phyloP scores from a whole-genome alignment of 306 rosid genomes.

The Purshia tridentata region DNA sequence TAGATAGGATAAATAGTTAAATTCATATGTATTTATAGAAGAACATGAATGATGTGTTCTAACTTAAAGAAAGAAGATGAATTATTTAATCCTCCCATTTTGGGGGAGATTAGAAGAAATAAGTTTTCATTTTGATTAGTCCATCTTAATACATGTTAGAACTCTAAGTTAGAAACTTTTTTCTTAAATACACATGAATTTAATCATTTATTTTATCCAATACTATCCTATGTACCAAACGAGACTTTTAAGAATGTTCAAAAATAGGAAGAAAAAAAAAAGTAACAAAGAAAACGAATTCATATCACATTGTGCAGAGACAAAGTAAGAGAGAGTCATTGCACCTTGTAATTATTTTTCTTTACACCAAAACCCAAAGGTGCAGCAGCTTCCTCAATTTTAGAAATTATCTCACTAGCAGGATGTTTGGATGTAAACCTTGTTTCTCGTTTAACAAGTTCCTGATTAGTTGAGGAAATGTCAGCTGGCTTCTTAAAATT shows the following conservation, averaged over 20 bases:
- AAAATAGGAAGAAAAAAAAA: neutral
- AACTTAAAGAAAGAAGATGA: too few species aligned
- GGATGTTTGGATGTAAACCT: constrained; percentile 89
- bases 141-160: too few species aligned
- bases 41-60: too few species aligned
- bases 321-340: constrained; percentile 1
- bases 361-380: constrained; percentile 91
- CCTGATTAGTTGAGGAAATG: constrained; percentile 45
- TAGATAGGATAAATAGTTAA: too few species aligned
- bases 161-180: too few species aligned
- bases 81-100: too few species aligned
- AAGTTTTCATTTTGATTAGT: too few species aligned
- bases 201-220: too few species aligned
- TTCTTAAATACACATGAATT: too few species aligned
- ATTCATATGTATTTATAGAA: too few species aligned
- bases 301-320: neutral
- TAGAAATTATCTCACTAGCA: constrained; percentile 80
- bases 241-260: neutral
- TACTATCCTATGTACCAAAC: too few species aligned
- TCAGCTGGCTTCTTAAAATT: constrained; percentile 5
- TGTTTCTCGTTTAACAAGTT: constrained; percentile 76
- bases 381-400: constrained; percentile 71
- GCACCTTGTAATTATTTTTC: constrained; percentile 84
- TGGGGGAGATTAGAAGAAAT: too few species aligned
- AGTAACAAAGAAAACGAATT: neutral